Evolutionary conservation across 164 flowering plant genomes (phyloP), one percentile per base, ranked within the genome.

Genomic region (grape (Vitis vinifera)): DNA sequence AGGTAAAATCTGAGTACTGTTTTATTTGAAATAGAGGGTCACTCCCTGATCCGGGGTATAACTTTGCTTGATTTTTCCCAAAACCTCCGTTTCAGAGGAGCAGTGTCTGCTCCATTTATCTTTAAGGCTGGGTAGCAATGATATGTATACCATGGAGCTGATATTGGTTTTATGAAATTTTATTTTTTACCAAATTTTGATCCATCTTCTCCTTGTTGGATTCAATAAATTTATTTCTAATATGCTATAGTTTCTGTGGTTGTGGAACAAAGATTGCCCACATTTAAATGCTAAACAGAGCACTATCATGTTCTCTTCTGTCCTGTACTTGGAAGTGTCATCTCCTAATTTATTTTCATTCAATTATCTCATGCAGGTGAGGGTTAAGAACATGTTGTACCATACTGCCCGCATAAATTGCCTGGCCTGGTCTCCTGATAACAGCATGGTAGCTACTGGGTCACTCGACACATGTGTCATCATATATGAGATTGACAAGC

Each of bases 351-450:
- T 10, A 12, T 50, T 53, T 57, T 9, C 59, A n/a, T 59, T 2
- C 63, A 48, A 10, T 55, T 44, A 37, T 37, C 48, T 17, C 27
- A 71, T 81, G 74, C 93, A 93, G 99, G 88, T 93, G 65, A 93
- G 87, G 82, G 89, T 93, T 23, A 91, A 91, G 80, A 93, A 96
- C 80, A 93, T 96, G 97, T 71, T 93, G 81, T 96, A 91, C 79
- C 98, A 93, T 76, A 84, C 86, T 55, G 97, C 99, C 2, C 92
- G 98, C 17, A 88, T 96, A 78, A 93, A 96, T 80, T 88, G 97
- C 75, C 76, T 93, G 57, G 94, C 98, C 55, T 93, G 99, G 99
- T 96, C 97, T 63, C 97, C 95, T 65, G 87, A 88, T 74, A 87
- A 75, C 87, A 81, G 66, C 70, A 83, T 82, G 92, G 86, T 96